Conservation (phyloP, 257 asterid species). For the Osmanthus fragrans region DNA sequence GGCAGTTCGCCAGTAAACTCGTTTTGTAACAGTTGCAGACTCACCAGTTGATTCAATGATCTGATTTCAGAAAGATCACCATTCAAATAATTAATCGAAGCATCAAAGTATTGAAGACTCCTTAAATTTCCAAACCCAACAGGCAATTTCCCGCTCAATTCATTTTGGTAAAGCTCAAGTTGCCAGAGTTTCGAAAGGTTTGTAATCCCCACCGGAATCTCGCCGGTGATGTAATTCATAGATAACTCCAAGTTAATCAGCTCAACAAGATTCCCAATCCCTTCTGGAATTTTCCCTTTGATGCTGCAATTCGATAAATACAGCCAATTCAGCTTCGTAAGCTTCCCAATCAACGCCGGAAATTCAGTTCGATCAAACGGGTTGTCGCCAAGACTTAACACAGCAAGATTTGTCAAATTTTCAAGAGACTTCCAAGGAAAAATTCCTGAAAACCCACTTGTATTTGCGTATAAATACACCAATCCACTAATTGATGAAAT, state of each 20-base stretch:
- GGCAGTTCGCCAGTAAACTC: constrained; percentile 74
- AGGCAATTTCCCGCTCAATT: constrained; percentile 66
- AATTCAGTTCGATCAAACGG: constrained; percentile 46
- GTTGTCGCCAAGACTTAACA: constrained; percentile 75
- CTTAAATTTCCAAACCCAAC: constrained; percentile 62
- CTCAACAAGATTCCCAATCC: constrained; percentile 62
- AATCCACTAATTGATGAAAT: constrained; percentile 44
- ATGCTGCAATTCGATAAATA: constrained; percentile 70
- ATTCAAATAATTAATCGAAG: constrained; percentile 53
- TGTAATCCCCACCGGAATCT: constrained; percentile 61
- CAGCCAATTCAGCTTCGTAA: constrained; percentile 50
- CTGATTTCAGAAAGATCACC: constrained; percentile 68
- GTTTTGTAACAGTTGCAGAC: constrained; percentile 66
- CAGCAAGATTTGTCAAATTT: constrained; percentile 48
- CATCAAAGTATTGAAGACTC: constrained; percentile 70
- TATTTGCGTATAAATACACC: constrained; percentile 50
- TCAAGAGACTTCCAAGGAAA: constrained; percentile 68
- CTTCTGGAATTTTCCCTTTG: constrained; percentile 65
- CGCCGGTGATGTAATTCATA: constrained; percentile 55
- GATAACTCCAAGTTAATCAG: constrained; percentile 60
- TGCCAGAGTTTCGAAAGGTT: constrained; percentile 64
- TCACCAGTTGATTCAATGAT: constrained; percentile 48
- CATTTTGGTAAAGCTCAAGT: constrained; percentile 65
- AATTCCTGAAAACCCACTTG: constrained; percentile 65
- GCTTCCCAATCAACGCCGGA: constrained; percentile 45